Conservation (phyloP, 345 rosid genomes). For the Lepidium africanum region DNA sequence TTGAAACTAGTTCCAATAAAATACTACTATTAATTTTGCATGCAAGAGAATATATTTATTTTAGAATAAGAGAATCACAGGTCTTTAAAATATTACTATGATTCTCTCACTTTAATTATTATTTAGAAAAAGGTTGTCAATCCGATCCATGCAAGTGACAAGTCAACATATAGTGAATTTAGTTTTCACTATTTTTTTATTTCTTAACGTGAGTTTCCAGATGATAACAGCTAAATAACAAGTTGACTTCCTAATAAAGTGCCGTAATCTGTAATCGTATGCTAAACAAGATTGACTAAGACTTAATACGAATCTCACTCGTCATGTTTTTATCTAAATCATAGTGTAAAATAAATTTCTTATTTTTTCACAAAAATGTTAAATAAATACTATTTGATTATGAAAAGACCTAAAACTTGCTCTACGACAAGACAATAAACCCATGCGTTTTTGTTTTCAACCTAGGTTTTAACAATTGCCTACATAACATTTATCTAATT, state of each 20-base stretch:
- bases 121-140: not conserved
- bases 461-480: no score
- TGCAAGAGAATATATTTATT: not conserved
- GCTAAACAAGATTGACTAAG: not conserved
- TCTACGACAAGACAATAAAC: no score
- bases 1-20: not conserved
- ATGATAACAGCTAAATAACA: not conserved
- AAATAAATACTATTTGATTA: not conserved
- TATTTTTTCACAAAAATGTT: no score
- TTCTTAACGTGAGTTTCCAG: not conserved
- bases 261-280: constrained; percentile 10
- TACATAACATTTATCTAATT: no score
- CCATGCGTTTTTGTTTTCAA: no score
- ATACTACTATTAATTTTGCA: not conserved
- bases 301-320: not conserved
- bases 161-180: no score
- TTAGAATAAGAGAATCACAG: not conserved
- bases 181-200: not conserved
- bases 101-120: not conserved
- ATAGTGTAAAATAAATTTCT: not conserved
- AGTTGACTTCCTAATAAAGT: not conserved
- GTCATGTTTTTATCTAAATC: not conserved
- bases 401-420: not conserved
- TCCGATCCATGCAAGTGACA: no score
- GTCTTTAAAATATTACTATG: not conserved